Conservation (phyloP, 345 rosid genomes). For the Syzygium jambos region DNA sequence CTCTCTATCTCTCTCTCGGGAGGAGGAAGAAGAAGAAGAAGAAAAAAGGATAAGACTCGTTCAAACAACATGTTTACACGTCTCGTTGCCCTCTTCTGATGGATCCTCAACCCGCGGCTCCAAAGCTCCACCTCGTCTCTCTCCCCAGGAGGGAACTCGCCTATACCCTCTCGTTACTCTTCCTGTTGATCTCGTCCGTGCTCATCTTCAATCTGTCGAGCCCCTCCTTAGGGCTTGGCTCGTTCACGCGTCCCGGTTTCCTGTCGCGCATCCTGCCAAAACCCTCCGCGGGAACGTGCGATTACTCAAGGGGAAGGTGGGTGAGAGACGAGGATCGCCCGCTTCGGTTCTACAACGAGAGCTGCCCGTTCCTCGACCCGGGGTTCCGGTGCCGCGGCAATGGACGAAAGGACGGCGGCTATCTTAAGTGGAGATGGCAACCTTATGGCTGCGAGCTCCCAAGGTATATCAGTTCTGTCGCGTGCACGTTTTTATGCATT, state of each 20-base stretch:
- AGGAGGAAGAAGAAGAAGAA: background rate
- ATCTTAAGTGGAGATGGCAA: slow-evolving; percentile 74
- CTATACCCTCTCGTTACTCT: background rate
- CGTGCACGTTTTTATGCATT: background rate
- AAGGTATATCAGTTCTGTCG: slow-evolving; percentile 22
- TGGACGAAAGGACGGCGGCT: slow-evolving; percentile 53
- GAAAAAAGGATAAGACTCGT: background rate
- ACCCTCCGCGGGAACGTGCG: slow-evolving; percentile 17
- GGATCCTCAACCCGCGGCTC: background rate
- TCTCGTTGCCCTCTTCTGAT: background rate
- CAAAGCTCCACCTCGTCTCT: background rate
- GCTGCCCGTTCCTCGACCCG: slow-evolving; percentile 67
- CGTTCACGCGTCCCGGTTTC: slow-evolving; percentile 1
- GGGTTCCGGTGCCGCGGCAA: slow-evolving; percentile 55
- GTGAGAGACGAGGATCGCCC: slow-evolving; percentile 27
- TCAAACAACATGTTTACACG: background rate
- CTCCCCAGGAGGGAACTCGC: background rate
- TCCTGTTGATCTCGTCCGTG: slow-evolving; percentile 25
- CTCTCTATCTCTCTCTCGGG: background rate
- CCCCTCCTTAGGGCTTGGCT: slow-evolving; percentile 1
- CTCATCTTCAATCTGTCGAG: slow-evolving; percentile 14
- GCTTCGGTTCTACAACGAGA: slow-evolving; percentile 28
- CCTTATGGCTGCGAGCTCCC: slow-evolving; percentile 63
- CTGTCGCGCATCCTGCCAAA: slow-evolving; percentile 5
- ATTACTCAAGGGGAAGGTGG: slow-evolving; percentile 59